Percentiles rank a stretch among this genome's conserved stretches.
Evolutionary conservation across 2,329 filamentous ascomycete genomes (phyloP).

Genomic region (Colletotrichum ledebouriae): DNA sequence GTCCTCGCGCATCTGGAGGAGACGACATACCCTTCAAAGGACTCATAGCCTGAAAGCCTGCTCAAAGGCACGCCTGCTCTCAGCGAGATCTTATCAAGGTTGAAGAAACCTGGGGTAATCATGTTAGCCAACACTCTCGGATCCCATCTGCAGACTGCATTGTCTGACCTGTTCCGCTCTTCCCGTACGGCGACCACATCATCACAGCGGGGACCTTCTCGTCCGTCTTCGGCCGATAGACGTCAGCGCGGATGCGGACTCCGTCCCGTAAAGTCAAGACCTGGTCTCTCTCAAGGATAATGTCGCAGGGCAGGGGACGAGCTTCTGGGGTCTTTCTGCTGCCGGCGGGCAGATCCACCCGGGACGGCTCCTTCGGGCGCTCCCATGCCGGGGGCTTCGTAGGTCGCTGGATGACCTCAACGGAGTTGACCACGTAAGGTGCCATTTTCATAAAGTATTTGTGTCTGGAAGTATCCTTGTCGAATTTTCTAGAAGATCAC

Average conservation of each 20-base stretch:
- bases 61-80: slow-evolving; percentile 9
- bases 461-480: fast-evolving
- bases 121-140: background rate
- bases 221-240: slow-evolving; percentile 26
- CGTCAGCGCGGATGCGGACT: slow-evolving; percentile 21
- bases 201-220: slow-evolving; percentile 22
- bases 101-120: background rate
- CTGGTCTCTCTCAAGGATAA: slow-evolving; percentile 22
- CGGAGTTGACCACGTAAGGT: slow-evolving; percentile 19
- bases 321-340: background rate
- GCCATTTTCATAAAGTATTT: slow-evolving; percentile 8
- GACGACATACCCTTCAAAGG: slow-evolving; percentile 23
- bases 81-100: slow-evolving; percentile 4
- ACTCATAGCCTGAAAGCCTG: slow-evolving; percentile 22
- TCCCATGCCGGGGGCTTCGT: slow-evolving; percentile 16
- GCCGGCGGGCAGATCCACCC: slow-evolving; percentile 16
- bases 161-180: slow-evolving; percentile 5
- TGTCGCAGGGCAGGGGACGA: slow-evolving; percentile 18
- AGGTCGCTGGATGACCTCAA: slow-evolving; percentile 19
- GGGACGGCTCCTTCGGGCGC: slow-evolving; percentile 16
- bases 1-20: background rate
- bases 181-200: slow-evolving; percentile 31
- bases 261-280: slow-evolving; percentile 15
- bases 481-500: background rate
- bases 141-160: too few relatives aligned